A percentile compares a stretch with the other conserved stretches of the same genome.
phyloP scores from a whole-genome alignment of 371 early-diverging fungal genomes.

The Entomophthora muscae region DNA sequence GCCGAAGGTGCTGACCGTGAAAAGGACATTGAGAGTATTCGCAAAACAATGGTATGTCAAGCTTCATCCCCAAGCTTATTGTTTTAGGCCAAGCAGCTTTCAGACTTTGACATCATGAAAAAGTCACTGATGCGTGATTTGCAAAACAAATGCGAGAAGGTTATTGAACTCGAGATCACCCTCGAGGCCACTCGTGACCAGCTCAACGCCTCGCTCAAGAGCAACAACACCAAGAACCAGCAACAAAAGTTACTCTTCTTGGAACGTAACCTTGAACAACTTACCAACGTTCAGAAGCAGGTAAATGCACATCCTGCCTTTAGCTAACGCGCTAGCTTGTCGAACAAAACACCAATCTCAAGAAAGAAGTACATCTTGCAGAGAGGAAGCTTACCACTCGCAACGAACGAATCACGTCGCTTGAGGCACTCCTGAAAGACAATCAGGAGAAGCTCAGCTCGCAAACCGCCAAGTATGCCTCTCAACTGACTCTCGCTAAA shows the following conservation, averaged over 20 bases:
- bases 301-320: conserved; percentile 12
- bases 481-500: background rate
- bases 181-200: conserved; percentile 84
- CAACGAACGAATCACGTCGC: conserved; percentile 79
- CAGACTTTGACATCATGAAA: conserved; percentile 91
- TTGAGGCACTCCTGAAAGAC: conserved; percentile 75
- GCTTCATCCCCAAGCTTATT: background rate
- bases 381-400: conserved; percentile 81
- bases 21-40: conserved; percentile 67
- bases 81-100: conserved; percentile 44
- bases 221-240: conserved; percentile 63
- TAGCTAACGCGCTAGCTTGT: conserved; percentile 38
- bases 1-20: conserved; percentile 33
- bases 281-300: conserved; percentile 83
- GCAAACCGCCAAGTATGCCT: conserved; percentile 61
- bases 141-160: conserved; percentile 87
- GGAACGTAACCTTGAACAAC: conserved; percentile 87
- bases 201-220: conserved; percentile 62
- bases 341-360: conserved; percentile 80
- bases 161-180: conserved; percentile 86
- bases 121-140: conserved; percentile 89
- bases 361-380: conserved; percentile 75
- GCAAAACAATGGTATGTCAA: conserved; percentile 53
- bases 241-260: conserved; percentile 89
- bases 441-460: conserved; percentile 46